phyloP scores from a whole-genome alignment of 176 grass and related monocot species.

The Cenchrus purpureus region DNA sequence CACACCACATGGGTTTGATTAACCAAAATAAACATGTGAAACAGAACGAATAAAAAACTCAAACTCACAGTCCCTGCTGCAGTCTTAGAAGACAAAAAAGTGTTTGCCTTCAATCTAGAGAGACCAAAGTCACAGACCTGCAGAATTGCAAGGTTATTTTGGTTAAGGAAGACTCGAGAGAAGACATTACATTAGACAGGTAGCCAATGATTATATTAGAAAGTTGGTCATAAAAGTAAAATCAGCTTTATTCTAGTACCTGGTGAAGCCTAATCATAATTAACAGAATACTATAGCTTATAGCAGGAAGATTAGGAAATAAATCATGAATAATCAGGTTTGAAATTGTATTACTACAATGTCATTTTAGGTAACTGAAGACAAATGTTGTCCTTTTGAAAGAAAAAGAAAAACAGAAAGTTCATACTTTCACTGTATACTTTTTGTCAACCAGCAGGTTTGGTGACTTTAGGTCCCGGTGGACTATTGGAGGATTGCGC shows the following conservation, averaged over 20 bases:
- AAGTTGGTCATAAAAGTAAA: neutral
- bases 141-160: slow-evolving; percentile 18
- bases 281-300: neutral
- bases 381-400: slow-evolving; percentile 8
- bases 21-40: neutral
- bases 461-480: slow-evolving; percentile 82
- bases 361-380: slow-evolving; percentile 11
- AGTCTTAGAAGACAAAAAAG: slow-evolving; percentile 86
- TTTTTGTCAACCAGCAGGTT: slow-evolving; percentile 89
- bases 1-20: neutral
- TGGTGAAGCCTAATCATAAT: neutral
- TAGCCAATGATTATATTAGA: neutral
- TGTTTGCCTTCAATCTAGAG: slow-evolving; percentile 86
- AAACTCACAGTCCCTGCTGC: slow-evolving; percentile 81
- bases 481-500: slow-evolving; percentile 88
- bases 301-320: slow-evolving; percentile 11
- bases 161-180: neutral
- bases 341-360: neutral
- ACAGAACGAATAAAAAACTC: neutral
- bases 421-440: slow-evolving; percentile 85
- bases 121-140: slow-evolving; percentile 88
- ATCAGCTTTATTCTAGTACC: slow-evolving; percentile 4
- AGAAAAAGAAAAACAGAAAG: slow-evolving; percentile 6
- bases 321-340: neutral
- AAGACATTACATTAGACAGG: neutral